Evolutionary conservation across 495 filamentous ascomycete species (phyloP).

Genomic region (Hypoxylon fuscum): DNA sequence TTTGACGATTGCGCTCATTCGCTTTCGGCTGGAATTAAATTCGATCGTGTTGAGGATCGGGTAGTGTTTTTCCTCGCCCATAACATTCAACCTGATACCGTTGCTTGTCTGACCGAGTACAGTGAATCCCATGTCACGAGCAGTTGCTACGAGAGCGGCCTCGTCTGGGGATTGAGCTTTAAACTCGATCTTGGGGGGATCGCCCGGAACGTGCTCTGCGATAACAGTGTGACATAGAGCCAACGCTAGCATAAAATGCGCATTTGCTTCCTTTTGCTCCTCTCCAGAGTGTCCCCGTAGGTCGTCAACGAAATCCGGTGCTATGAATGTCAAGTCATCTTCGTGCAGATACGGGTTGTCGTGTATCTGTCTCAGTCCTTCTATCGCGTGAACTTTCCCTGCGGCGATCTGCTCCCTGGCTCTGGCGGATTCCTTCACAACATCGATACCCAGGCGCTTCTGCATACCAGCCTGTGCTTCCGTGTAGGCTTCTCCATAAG

Average conservation of each 20-base stretch:
- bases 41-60: constrained; percentile 94
- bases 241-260: constrained; percentile 94
- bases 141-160: constrained; percentile 92
- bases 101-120: constrained; percentile 82
- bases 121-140: constrained; percentile 96
- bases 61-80: constrained; percentile 85
- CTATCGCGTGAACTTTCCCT: constrained; percentile 76
- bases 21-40: constrained; percentile 96
- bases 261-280: constrained; percentile 77
- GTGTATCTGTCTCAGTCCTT: constrained; percentile 76
- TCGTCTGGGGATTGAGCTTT: constrained; percentile 98
- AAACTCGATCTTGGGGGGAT: constrained; percentile 90
- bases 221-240: constrained; percentile 97
- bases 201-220: constrained; percentile 85
- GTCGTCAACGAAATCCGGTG: constrained; percentile 86
- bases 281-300: constrained; percentile 78
- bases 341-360: constrained; percentile 92
- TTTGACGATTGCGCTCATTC: constrained; percentile 96
- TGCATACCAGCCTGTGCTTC: constrained; percentile 97
- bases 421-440: constrained; percentile 77
- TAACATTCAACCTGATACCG: constrained; percentile 82
- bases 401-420: constrained; percentile 81
- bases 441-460: constrained; percentile 85
- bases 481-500: constrained; percentile 97
- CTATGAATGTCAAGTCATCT: constrained; percentile 89